Conservation (phyloP, 83 land plant genomes). For the Picea engelmannii region DNA sequence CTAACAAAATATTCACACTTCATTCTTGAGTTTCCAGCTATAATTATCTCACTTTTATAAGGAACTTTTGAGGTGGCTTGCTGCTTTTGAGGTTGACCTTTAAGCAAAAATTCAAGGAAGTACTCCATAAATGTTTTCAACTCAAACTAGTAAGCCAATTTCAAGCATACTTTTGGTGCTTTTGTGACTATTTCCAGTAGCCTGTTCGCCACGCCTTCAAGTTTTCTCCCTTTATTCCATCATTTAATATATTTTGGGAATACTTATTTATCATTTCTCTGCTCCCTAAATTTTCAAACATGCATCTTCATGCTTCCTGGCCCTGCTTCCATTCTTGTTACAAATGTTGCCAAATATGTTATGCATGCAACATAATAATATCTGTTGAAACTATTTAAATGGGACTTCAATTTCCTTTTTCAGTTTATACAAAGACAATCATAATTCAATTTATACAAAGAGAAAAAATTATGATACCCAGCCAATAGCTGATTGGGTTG, state of each 20-base stretch:
- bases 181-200: neutral
- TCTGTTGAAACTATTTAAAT: neutral
- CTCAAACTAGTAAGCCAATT: neutral
- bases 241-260: neutral
- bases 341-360: neutral
- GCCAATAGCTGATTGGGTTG: too few relatives aligned
- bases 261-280: too few relatives aligned
- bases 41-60: neutral
- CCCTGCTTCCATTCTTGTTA: neutral
- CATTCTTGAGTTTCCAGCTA: neutral
- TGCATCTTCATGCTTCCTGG: neutral
- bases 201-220: neutral
- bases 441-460: conserved; percentile 56
- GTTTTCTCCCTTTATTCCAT: neutral
- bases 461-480: neutral
- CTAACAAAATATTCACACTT: neutral
- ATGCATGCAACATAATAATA: too few relatives aligned
- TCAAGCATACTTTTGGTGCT: neutral
- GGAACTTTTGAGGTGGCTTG: neutral
- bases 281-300: neutral
- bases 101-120: neutral
- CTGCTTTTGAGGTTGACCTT: neutral
- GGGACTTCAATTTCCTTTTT: neutral
- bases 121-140: neutral
- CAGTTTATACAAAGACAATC: neutral